A percentile compares a stretch with the other conserved stretches of the same genome.
phyloP scores from a whole-genome alignment of 2,329 filamentous ascomycete genomes.

The Curvularia lunata region DNA sequence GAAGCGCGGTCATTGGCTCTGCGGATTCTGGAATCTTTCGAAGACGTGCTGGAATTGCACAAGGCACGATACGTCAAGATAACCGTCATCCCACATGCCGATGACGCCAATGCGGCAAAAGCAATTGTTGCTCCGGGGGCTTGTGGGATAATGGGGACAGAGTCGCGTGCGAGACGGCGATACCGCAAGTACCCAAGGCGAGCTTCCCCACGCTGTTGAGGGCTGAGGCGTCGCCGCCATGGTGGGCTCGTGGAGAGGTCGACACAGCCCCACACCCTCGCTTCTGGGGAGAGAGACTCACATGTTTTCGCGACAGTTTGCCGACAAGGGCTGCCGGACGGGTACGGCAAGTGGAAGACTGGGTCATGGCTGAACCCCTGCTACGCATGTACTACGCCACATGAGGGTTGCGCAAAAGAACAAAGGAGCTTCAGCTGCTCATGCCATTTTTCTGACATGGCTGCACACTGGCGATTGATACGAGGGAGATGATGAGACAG shows the following conservation, averaged over 20 bases:
- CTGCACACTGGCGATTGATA: slow-evolving; percentile 15
- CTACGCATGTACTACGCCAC: slow-evolving; percentile 19
- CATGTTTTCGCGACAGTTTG: slow-evolving; percentile 31
- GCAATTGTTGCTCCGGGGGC: slow-evolving; percentile 4
- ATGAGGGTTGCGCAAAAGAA: slow-evolving; percentile 20
- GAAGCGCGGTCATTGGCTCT: slow-evolving; percentile 29
- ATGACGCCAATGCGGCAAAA: not conserved
- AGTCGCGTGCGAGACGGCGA: slow-evolving; percentile 13
- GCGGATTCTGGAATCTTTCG: slow-evolving; percentile 20
- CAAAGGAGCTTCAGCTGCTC: slow-evolving; percentile 20
- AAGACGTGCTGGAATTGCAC: slow-evolving; percentile 28
- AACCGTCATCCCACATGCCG: slow-evolving; percentile 24
- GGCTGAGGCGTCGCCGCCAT: slow-evolving; percentile 19
- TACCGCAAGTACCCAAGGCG: slow-evolving; percentile 6
- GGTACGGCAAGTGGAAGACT: slow-evolving; percentile 23
- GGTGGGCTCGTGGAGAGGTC: slow-evolving; percentile 6
- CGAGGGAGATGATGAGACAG: slow-evolving; percentile 1
- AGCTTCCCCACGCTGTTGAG: slow-evolving; percentile 32
- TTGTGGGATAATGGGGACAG: slow-evolving; percentile 14
- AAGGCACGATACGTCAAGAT: slow-evolving; percentile 29
- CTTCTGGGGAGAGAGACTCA: slow-evolving; percentile 25
- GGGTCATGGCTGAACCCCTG: slow-evolving; percentile 30
- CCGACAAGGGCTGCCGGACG: slow-evolving; percentile 28
- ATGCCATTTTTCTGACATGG: slow-evolving; percentile 10
- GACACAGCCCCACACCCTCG: slow-evolving; percentile 26